phyloP scores from a whole-genome alignment of 2,329 filamentous ascomycete species.

The Emmonsia crescens region DNA sequence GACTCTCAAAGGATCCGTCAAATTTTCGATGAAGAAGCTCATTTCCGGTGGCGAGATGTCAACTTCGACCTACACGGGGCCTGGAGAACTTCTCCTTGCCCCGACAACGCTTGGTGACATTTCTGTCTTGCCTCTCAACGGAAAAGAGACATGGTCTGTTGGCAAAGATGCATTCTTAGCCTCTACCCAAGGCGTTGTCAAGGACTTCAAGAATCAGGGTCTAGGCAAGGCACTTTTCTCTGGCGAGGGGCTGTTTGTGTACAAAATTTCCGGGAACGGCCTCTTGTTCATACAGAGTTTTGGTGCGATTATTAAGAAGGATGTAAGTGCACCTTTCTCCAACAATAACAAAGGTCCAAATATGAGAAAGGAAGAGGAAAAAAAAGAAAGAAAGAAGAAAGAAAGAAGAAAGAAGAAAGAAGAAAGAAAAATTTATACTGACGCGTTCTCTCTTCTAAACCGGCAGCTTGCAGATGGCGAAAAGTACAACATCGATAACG shows the following conservation, averaged over 20 bases:
- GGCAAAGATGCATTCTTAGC: constrained; percentile 81
- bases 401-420: not conserved
- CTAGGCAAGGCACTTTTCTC: constrained; percentile 87
- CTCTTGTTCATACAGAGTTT: constrained; percentile 87
- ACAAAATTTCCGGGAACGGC: constrained; percentile 70
- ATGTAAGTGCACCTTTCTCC: constrained; percentile 42
- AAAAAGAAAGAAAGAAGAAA: not conserved
- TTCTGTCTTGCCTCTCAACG: constrained; percentile 62
- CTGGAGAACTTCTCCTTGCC: constrained; percentile 78
- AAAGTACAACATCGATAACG: constrained; percentile 86
- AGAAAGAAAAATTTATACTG: not conserved
- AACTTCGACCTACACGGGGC: constrained; percentile 72
- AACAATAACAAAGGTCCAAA: not conserved
- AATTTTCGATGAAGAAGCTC: constrained; percentile 88
- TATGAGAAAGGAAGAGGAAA: not conserved
- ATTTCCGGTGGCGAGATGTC: constrained; percentile 69
- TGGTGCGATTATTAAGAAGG: constrained; percentile 88
- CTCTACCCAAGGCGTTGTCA: constrained; percentile 73
- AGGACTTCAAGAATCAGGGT: constrained; percentile 76
- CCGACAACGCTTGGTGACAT: constrained; percentile 76
- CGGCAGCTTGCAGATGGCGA: constrained; percentile 49
- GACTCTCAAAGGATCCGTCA: constrained; percentile 68
- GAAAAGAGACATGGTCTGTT: constrained; percentile 62
- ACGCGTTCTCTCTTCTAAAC: not conserved
- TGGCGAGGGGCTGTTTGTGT: constrained; percentile 84